phyloP scores from a whole-genome alignment of 345 rosid genomes.

The Pseudoturritis turrita region DNA sequence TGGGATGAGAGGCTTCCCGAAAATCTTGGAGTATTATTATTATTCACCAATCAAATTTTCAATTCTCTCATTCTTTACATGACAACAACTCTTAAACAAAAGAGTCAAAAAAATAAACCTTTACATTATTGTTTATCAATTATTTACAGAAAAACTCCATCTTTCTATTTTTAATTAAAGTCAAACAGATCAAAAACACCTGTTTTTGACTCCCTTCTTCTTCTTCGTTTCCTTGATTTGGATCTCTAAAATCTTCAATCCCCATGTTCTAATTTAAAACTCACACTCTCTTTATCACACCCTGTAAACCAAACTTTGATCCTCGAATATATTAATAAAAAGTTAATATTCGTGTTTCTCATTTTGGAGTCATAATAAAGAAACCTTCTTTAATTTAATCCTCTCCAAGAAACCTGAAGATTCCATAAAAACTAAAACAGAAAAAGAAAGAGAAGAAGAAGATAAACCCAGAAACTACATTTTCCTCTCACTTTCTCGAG shows the following conservation, averaged over 20 bases:
- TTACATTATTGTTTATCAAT: neutral
- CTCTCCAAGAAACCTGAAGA: conserved; percentile 54
- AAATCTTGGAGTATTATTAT: conserved; percentile 13
- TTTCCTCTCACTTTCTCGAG: conserved; percentile 7
- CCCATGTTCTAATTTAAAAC: conserved; percentile 1
- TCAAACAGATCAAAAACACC: conserved; percentile 11
- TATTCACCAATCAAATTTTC: conserved; percentile 19
- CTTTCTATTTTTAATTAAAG: neutral
- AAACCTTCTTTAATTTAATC: conserved; percentile 21
- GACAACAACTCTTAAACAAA: neutral
- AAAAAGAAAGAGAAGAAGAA: conserved; percentile 2
- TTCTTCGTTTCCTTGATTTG: conserved; percentile 17
- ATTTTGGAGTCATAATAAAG: conserved; percentile 20
- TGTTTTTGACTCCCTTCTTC: conserved; percentile 17
- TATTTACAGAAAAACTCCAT: neutral
- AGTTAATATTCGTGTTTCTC: conserved; percentile 4
- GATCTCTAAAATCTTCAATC: conserved; percentile 22
- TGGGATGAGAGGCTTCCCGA: conserved; percentile 24
- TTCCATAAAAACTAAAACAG: conserved; percentile 19
- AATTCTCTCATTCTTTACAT: neutral
- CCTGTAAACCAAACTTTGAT: conserved; percentile 29
- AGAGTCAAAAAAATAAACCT: conserved; percentile 1
- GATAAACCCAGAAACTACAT: neutral
- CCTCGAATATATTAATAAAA: conserved; percentile 2
- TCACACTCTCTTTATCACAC: neutral